These are phyloP conservation scores for Rhizoclosmatium globosum DNA, from an alignment of 192 early-diverging fungal species.

Conservation along the genomic window DNA sequence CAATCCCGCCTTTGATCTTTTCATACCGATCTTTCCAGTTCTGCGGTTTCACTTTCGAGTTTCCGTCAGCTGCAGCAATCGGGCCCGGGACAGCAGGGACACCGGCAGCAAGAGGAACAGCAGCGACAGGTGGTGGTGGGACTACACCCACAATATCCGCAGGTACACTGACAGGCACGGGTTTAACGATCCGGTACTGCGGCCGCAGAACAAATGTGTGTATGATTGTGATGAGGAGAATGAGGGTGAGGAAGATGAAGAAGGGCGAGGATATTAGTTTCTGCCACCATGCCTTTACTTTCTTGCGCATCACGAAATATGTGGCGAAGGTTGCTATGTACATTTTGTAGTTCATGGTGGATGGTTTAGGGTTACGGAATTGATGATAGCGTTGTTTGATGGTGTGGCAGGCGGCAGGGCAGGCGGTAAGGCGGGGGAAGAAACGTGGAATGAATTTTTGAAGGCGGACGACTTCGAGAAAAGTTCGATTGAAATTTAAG, in stretches of 20 bases:
- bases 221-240: background rate
- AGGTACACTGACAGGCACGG: background rate
- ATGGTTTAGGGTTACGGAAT: background rate
- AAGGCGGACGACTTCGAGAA: background rate
- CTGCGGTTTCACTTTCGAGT: background rate
- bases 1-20: background rate
- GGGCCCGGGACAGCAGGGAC: background rate
- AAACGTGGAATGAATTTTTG: background rate
- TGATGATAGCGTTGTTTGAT: background rate
- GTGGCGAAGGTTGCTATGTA: slow-evolving; percentile 36
- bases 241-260: slow-evolving; percentile 23
- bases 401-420: background rate
- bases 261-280: slow-evolving; percentile 13
- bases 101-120: background rate
- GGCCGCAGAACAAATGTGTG: background rate
- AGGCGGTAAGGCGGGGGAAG: background rate
- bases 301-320: slow-evolving; percentile 38
- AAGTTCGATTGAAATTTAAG: background rate
- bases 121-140: no score
- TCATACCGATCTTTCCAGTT: background rate
- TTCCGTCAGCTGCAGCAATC: background rate
- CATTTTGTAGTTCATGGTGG: slow-evolving; percentile 18
- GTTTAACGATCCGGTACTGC: background rate
- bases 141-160: background rate
- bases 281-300: slow-evolving; percentile 30